Evolutionary conservation across 1,284 basidiomycete species (phyloP), one percentile per base, ranked within the genome.

Genomic region (Tremellales sp.): DNA sequence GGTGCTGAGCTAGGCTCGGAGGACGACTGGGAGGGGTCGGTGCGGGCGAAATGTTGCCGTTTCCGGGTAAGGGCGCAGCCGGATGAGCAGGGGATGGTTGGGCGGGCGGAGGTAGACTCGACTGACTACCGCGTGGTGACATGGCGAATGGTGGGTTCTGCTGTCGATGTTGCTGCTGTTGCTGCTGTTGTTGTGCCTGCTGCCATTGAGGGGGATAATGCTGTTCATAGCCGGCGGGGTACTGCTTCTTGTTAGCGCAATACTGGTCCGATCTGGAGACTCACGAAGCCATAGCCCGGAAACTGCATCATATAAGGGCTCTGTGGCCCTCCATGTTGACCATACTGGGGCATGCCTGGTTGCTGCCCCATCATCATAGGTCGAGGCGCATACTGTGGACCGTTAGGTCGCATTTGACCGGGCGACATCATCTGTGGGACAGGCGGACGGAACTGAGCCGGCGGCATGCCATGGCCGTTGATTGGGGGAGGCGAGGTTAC

Each of bases 21-120:
- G n/a, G n/a, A n/a, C n/a, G n/a, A n/a, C n/a, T n/a, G n/a, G n/a
- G 67, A 23, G 69, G 65, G 0, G 67, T 67, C 5, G 64, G 67
- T 31, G 53, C 54, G 4, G 69, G 67, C 51, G 68, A 68, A 29
- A 57, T 46, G 23, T 55, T 59, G 13, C 54, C 54, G 33, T 62
- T 67, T 15, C 53, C 52, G 15, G 67, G 60, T 2, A 65, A 55
- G 4, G 50, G 42, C n/a, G 62, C 54, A 10, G 57, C 44, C 10
- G 43, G 56, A 19, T 65, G 63, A 1, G 58, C 59, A 23, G 69
- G 60, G 8, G 67, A 67, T 1, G 61, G 60, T 26, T 60, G 58
- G 11, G 35, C 42, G 22, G 47, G n/a, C 7, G 17, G 19, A 6
- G 49, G 37, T 1, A 67, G 50, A 33, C 61, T 57, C 15, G 58